Conservation (phyloP, 139 green algal species). For the Chlorella sp. region DNA sequence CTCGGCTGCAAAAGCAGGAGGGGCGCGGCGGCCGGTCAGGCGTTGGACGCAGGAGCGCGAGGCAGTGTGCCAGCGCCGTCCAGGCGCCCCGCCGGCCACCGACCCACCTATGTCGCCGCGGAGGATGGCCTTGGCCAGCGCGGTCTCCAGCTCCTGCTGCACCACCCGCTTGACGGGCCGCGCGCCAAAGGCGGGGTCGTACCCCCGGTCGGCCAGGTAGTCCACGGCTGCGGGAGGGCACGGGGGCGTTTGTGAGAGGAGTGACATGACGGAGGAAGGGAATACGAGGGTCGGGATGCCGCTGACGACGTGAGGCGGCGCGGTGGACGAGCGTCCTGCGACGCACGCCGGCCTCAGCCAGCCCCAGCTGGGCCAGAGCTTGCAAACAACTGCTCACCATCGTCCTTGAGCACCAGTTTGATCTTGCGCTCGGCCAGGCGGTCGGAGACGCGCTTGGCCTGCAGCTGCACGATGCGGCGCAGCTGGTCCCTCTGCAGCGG, state of each 20-base stretch:
- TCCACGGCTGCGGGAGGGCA: slow-evolving; percentile 73
- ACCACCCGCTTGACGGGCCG: slow-evolving; percentile 97
- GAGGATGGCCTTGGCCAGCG: slow-evolving; percentile 81
- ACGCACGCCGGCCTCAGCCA: no score
- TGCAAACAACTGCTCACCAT: no score
- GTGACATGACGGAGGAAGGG: no score
- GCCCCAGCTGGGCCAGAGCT: no score
- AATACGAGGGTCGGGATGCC: no score
- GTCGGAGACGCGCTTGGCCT: slow-evolving; percentile 65
- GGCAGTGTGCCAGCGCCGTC: no score
- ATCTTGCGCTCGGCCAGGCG: slow-evolving; percentile 91
- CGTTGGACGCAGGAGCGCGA: not conserved
- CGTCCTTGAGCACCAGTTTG: slow-evolving; percentile 61
- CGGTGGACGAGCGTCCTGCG: no score
- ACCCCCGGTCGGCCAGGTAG: slow-evolving; percentile 78
- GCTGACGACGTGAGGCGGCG: no score
- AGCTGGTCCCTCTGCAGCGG: slow-evolving; percentile 75
- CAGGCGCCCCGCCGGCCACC: not conserved
- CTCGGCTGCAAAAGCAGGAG: slow-evolving; percentile 34
- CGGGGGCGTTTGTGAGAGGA: no score
- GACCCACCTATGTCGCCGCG: slow-evolving; percentile 59
- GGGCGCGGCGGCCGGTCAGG: not conserved
- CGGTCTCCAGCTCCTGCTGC: slow-evolving; percentile 96
- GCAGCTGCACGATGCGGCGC: slow-evolving; percentile 75
- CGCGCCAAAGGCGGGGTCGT: slow-evolving; percentile 93